Evolutionary conservation across 2,329 filamentous ascomycete species (phyloP), one percentile per base, ranked within the genome.

Genomic region (Calonectria hongkongensis): DNA sequence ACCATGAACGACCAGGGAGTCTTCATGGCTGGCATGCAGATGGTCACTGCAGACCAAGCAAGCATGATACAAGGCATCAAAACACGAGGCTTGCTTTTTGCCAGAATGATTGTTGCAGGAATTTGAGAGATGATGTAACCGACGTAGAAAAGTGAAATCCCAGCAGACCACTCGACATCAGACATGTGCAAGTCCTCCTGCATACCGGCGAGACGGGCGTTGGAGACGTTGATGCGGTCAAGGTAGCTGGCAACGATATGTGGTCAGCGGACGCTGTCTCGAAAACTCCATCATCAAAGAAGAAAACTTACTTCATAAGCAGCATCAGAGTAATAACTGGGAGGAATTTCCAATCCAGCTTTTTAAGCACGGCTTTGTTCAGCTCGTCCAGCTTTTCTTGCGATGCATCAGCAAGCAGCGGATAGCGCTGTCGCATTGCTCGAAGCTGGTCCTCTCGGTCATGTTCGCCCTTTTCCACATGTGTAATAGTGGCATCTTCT

Each of bases 211-310:
- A 85, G 79, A 41, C 82, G 81, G 8, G 83, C 83, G 72, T 84
- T 85, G 60, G 86, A 87, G 47, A 89, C 86, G 75, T 88, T 89
- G 50, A 87, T 87, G 63, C 87, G 82, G 74, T 88, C 87, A 50
- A 89, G 82, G 76, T 88, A 88, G 77, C 86, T 88, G 30, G 58
- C 7, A 27, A 63, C 8, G 25, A 63, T 39, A 63, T 27, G 18
- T 16, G 4, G 18, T 63, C 5, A 63, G 28, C 7, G 25, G 18
- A n/a, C 47, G 3, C 10, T 45, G 4, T 30, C 25, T 30, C 13
- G 16, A 28, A 36, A 28, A 13, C 4, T 3, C 21, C 21, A 21
- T 21, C 9, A 21, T 33, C 21, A 15, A 10, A 43, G 1, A 21
- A 25, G 9, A 16, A 10, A 15, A 41, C 78, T 70, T 43, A 81